A percentile compares a stretch with the other conserved stretches of the same genome.
These are phyloP conservation scores for Colletotrichum ledebouriae DNA, from an alignment of 2,329 filamentous ascomycete genomes.

Conservation along the genomic window DNA sequence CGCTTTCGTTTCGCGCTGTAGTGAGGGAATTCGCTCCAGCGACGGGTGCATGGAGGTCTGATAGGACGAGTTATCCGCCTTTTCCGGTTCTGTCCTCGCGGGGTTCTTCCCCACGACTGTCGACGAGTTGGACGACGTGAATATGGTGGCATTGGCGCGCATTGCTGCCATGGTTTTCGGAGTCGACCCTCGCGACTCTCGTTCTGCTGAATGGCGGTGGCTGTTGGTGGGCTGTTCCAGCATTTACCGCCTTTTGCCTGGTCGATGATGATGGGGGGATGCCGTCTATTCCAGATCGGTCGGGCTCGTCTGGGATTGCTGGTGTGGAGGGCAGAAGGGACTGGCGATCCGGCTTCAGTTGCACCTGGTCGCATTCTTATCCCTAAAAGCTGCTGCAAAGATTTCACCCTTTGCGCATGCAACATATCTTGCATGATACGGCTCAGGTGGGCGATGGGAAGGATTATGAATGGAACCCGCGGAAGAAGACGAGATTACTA, in stretches of 20 bases:
- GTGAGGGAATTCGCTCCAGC: conserved; percentile 49
- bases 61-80: conserved; percentile 43
- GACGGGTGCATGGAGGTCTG: conserved; percentile 40
- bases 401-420: background rate
- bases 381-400: background rate
- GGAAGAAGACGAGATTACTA: background rate
- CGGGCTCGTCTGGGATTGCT: background rate
- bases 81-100: conserved; percentile 33
- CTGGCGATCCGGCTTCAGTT: background rate
- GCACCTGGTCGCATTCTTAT: conserved; percentile 1
- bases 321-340: background rate
- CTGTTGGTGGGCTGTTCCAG: too few relatives aligned
- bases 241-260: background rate
- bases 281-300: background rate
- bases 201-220: too few relatives aligned
- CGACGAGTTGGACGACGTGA: conserved; percentile 42
- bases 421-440: background rate
- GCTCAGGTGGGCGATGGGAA: background rate
- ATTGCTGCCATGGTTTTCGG: conserved; percentile 3
- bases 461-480: conserved; percentile 10
- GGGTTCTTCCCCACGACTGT: conserved; percentile 35
- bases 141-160: conserved; percentile 28
- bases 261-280: background rate
- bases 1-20: conserved; percentile 51
- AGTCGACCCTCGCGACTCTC: background rate